These are phyloP conservation scores for Penicillium concentricum DNA, from an alignment of 2,329 filamentous ascomycete genomes.

Conservation along the genomic window DNA sequence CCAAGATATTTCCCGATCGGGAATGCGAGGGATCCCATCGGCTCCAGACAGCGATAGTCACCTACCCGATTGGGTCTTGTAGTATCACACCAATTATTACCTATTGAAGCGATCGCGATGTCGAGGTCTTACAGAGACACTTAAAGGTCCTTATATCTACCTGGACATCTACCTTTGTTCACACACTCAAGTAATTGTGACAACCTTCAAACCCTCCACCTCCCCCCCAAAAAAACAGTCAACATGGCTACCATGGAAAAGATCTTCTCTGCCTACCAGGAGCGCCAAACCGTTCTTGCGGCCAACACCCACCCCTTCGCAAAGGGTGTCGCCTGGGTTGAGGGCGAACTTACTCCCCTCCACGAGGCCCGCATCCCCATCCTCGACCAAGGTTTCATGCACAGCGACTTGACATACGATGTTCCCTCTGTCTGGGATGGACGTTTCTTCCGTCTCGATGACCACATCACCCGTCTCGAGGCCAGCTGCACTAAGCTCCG, in stretches of 20 bases:
- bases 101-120: background rate
- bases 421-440: constrained; percentile 55
- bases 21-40: background rate
- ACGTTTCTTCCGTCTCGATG: constrained; percentile 53
- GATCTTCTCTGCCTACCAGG: constrained; percentile 42
- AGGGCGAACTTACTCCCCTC: constrained; percentile 46
- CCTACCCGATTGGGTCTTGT: background rate
- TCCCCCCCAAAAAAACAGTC: background rate
- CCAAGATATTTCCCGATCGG: background rate
- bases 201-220: background rate
- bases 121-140: background rate
- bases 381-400: constrained; percentile 54
- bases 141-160: background rate
- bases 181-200: background rate
- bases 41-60: background rate
- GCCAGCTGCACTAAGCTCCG: constrained; percentile 49
- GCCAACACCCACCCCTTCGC: constrained; percentile 42
- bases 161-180: background rate
- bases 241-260: constrained; percentile 48
- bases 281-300: constrained; percentile 32
- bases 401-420: constrained; percentile 55
- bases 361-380: constrained; percentile 52
- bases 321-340: constrained; percentile 50
- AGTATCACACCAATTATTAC: background rate
- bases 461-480: constrained; percentile 49